These are phyloP conservation scores for Nicotiana benthamiana DNA, from an alignment of 257 asterid species.

Conservation along the genomic window DNA sequence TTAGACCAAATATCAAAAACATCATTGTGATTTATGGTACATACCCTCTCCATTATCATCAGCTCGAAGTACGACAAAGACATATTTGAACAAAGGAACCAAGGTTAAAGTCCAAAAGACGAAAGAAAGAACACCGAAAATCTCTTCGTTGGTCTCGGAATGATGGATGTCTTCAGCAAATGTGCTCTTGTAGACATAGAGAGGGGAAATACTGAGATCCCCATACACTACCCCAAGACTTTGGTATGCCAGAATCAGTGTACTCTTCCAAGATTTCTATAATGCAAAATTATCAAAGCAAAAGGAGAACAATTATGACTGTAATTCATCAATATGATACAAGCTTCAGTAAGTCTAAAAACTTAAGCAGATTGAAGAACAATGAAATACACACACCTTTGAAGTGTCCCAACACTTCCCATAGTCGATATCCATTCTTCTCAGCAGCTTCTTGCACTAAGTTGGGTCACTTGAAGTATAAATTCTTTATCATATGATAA, in stretches of 20 bases:
- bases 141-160: conserved; percentile 90
- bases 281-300: not conserved
- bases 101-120: conserved; percentile 93
- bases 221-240: conserved; percentile 98
- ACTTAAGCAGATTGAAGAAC: conserved; percentile 1
- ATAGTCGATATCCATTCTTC: conserved; percentile 51
- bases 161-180: conserved; percentile 97
- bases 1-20: not conserved
- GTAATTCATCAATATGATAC: not conserved
- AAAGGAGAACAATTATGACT: not conserved
- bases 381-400: conserved; percentile 42
- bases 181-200: conserved; percentile 92
- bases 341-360: not conserved
- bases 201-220: conserved; percentile 94
- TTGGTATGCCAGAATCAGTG: conserved; percentile 82
- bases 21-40: not conserved
- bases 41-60: conserved; percentile 97
- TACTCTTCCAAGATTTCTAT: conserved; percentile 75
- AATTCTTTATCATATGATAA: not conserved
- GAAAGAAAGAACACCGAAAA: conserved; percentile 85
- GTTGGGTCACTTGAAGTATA: conserved; percentile 22
- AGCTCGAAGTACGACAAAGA: conserved; percentile 80
- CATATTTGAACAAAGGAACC: conserved; percentile 86
- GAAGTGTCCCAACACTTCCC: conserved; percentile 60
- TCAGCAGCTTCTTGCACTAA: conserved; percentile 5